Evolutionary conservation across 2,329 filamentous ascomycete species (phyloP), one percentile per base, ranked within the genome.

Genomic region (Biscogniauxia mediterranea): DNA sequence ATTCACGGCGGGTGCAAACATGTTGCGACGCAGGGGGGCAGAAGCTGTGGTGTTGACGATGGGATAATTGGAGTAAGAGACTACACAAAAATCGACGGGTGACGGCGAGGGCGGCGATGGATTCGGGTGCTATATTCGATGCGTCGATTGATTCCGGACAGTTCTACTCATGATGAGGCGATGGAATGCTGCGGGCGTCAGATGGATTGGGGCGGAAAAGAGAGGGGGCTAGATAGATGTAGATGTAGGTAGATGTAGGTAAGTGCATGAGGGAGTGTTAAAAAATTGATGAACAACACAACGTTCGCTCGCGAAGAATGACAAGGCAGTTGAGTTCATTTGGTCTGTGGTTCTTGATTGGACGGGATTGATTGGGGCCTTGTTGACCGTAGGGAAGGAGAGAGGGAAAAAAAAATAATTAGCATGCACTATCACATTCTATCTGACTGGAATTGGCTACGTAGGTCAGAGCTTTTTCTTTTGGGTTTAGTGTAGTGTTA

Each of bases 1-100:
- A 66, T 79, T 78, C 64, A 77, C 72, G 54, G 83, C 77, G 54
- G 85, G 80, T 58, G 85, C 85, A 76, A 89, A 89, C 86, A 89
- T 89, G 73, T 66, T 70, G 70, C 54, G 60, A 56, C 64, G 57
- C 52, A 32, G 57, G 7, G 7, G 28, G 28, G 28, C 11, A 63
- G 61, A 58, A 60, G 42, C 54, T 54, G 56, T 56, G 54, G 52
- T 65, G 59, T 51, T 52, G 58, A 55, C 60, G 59, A 59, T 52
- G 61, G 38, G 63, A 61, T 63, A 63, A 55, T 56, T 61, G 54
- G 25, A 42, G 57, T 26, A 23, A 9, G 28, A 6, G 57, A 55
- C 55, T 26, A 60, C 13, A 54, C 55, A 60, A 21, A 56, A 56
- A 55, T 51, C 59, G 38, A 32, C 28, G 7, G 28, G 28, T 32